Conservation (phyloP, 768 basidiomycete genomes). For the Trametes coccinea region DNA sequence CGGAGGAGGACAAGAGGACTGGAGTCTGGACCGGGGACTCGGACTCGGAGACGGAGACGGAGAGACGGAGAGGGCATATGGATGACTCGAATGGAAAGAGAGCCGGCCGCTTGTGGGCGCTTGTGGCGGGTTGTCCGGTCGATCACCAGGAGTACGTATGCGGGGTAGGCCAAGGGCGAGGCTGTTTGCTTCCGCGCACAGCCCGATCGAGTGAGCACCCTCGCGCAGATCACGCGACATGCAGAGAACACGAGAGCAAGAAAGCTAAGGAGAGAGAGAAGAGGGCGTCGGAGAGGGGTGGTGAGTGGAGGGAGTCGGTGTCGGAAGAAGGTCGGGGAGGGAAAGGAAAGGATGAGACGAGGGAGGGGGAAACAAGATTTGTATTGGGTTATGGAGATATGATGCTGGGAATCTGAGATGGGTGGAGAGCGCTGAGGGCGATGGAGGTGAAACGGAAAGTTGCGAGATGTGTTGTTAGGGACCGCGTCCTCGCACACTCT, state of each 20-base stretch:
- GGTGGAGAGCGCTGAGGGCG: slow-evolving; percentile 9
- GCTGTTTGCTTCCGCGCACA: slow-evolving; percentile 20
- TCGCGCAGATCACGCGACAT: neutral
- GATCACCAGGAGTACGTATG: slow-evolving; percentile 17
- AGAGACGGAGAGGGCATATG: neutral
- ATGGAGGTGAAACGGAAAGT: slow-evolving; percentile 21
- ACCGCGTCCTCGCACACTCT: neutral
- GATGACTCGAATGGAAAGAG: slow-evolving; percentile 12
- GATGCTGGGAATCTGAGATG: slow-evolving; percentile 21
- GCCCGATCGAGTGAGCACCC: neutral
- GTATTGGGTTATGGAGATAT: slow-evolving; percentile 13
- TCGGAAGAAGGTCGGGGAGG: slow-evolving; percentile 13
- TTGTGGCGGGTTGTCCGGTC: slow-evolving; percentile 10
- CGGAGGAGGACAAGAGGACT: neutral
- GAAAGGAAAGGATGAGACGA: slow-evolving; percentile 4
- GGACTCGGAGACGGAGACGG: too few relatives aligned
- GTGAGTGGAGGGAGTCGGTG: neutral
- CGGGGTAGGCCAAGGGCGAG: slow-evolving; percentile 2
- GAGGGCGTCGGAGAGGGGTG: neutral
- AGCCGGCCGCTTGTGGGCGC: slow-evolving; percentile 9
- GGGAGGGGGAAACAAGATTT: slow-evolving; percentile 3
- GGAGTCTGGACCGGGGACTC: too few relatives aligned
- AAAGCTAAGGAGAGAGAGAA: neutral
- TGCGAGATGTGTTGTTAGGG: slow-evolving; percentile 18
- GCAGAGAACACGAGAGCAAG: neutral